Conservation (phyloP, 176 grass and related monocot genomes). For the Eremochloa ophiuroides region DNA sequence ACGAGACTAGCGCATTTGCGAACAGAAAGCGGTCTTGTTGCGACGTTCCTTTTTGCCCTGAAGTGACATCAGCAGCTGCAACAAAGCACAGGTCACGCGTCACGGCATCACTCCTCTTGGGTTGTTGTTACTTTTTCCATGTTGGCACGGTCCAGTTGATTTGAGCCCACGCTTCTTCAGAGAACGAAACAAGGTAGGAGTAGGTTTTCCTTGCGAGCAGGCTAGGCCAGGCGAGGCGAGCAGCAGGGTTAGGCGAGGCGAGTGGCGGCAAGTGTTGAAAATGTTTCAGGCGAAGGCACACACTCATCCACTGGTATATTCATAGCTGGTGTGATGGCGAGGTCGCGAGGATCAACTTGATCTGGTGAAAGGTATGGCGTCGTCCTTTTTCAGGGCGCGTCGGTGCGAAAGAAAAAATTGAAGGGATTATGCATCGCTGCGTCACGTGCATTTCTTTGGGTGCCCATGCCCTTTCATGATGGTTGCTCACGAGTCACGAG, state of each 20-base stretch:
- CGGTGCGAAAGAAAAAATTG: background rate
- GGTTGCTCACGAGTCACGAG: slow-evolving; percentile 3
- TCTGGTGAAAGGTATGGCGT: background rate
- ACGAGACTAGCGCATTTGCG: too few species aligned
- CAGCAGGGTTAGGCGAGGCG: too few species aligned
- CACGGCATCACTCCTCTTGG: background rate
- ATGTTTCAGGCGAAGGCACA: background rate
- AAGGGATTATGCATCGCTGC: background rate
- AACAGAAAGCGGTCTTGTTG: background rate
- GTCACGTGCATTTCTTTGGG: slow-evolving; percentile 9
- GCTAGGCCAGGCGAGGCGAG: too few species aligned
- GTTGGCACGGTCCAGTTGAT: too few species aligned
- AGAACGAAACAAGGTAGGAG: background rate
- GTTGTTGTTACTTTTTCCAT: background rate
- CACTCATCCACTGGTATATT: background rate
- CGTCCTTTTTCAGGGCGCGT: background rate
- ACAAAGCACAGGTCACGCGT: background rate
- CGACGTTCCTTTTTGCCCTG: background rate
- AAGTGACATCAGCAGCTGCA: background rate
- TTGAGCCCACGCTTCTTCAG: too few species aligned
- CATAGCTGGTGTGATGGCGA: background rate
- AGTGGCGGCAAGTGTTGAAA: too few species aligned
- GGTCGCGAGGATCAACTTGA: background rate
- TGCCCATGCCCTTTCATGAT: background rate
- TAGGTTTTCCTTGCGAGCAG: too few species aligned